Evolutionary conservation across 805 yeast species (phyloP), one percentile per base, ranked within the genome.

Genomic region (Wilhelminamyces savonicus): DNA sequence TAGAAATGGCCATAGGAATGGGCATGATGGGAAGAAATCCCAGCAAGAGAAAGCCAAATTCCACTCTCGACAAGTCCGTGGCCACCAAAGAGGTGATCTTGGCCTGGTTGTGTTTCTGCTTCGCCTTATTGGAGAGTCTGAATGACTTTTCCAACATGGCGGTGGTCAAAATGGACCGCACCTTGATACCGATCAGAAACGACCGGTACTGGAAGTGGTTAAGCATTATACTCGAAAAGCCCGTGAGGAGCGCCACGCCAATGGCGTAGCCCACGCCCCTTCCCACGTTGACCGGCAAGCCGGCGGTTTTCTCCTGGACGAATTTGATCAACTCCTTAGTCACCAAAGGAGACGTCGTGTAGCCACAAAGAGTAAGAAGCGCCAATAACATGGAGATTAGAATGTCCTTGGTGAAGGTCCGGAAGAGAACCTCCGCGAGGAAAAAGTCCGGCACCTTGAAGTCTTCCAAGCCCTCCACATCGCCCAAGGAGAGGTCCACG

Each of bases 251-350:
- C 5, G 31, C 12, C 6, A 24, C 28, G 11, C 36, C 39, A 7
- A 35, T 21, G 11, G 39, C 39, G 16, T 28, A 35, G 9, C 39
- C 39, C 5, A 35, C 36, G 15, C 39, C 39, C 10, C 25, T 13
- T 5, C 39, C 39, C 5, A 13, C 13, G 13, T n/a, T 3, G 17
- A 7, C 6, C 2, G n/a, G 8, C 9, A 24, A 8, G 13, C 31
- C 39, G 2, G 13, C 14, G 3, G 34, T 16, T 10, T 18, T 26
- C 9, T 14, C 8, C 16, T 28, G 16, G 8, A 35, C 39, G 15
- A 17, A 35, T 2, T 23, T 13, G n/a, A 35, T 35, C 7, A 35
- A 27, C 16, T 32, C 13, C 24, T 24, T 29, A 6, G 27, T 12
- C 23, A 35, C 13, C 13, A 35, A 29, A 0, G 39, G 39, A 9